Evolutionary conservation across 2,329 filamentous ascomycete species (phyloP).

Genomic region (Neurospora sp.): DNA sequence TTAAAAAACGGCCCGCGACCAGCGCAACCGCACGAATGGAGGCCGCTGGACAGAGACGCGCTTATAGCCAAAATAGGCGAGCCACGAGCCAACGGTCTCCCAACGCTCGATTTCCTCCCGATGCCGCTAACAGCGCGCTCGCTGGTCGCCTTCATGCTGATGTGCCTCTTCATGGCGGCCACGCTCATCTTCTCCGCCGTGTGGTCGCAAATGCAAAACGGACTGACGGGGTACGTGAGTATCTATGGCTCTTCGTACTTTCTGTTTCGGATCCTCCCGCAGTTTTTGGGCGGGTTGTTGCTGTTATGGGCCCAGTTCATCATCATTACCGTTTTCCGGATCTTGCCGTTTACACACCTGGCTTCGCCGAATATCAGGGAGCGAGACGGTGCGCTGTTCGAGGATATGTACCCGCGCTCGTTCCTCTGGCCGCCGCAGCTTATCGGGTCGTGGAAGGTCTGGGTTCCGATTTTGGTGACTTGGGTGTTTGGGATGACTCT

Average conservation of each 20-base stretch:
- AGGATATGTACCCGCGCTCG: slow-evolving; percentile 57
- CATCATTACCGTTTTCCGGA: slow-evolving; percentile 62
- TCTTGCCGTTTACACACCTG: slow-evolving; percentile 71
- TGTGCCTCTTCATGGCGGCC: slow-evolving; percentile 61
- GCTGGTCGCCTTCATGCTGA: slow-evolving; percentile 47
- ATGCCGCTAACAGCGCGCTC: slow-evolving; percentile 57
- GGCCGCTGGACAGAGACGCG: slow-evolving; percentile 22
- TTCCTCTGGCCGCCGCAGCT: slow-evolving; percentile 50
- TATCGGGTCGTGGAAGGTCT: slow-evolving; percentile 56
- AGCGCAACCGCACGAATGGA: slow-evolving; percentile 16
- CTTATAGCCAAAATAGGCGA: slow-evolving; percentile 25
- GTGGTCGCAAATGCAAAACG: slow-evolving; percentile 52
- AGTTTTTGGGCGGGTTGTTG: slow-evolving; percentile 60
- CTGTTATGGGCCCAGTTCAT: slow-evolving; percentile 71
- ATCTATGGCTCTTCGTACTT: slow-evolving; percentile 73
- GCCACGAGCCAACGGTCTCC: slow-evolving; percentile 29
- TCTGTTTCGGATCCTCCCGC: slow-evolving; percentile 75
- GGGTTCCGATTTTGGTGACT: slow-evolving; percentile 55
- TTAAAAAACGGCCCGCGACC: slow-evolving; percentile 13
- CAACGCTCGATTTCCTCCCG: slow-evolving; percentile 60
- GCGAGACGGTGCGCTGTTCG: slow-evolving; percentile 57
- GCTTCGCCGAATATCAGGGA: slow-evolving; percentile 50
- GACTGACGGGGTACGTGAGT: slow-evolving; percentile 57
- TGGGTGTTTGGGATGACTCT: slow-evolving; percentile 76
- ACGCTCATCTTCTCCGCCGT: slow-evolving; percentile 64